phyloP scores from a whole-genome alignment of 768 basidiomycete species.

The Serendipita indica region DNA sequence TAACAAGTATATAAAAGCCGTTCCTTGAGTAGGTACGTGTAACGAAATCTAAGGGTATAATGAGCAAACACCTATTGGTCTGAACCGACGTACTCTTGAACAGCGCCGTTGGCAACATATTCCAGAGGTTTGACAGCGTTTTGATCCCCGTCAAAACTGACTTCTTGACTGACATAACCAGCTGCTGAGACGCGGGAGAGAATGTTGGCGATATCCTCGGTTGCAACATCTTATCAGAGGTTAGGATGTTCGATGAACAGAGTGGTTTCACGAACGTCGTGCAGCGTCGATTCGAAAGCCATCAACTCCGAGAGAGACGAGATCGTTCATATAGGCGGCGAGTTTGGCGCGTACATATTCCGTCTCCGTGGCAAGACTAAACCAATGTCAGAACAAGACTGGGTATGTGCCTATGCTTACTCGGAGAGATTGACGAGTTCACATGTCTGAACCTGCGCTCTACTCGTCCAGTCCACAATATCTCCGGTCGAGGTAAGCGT shows the following conservation, averaged over 20 bases:
- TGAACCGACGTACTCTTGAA: conserved; percentile 37
- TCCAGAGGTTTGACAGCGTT: conserved; percentile 41
- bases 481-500: conserved; percentile 37
- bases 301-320: conserved; percentile 39
- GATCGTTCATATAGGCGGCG: conserved; percentile 43
- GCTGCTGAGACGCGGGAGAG: conserved; percentile 26
- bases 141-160: conserved; percentile 30
- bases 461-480: conserved; percentile 40
- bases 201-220: conserved; percentile 41
- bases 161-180: conserved; percentile 52
- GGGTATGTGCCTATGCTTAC: conserved; percentile 22
- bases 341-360: conserved; percentile 41
- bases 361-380: conserved; percentile 31
- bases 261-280: conserved; percentile 12
- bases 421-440: conserved; percentile 38
- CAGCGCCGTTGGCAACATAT: conserved; percentile 44
- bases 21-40: conserved; percentile 36
- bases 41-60: conserved; percentile 33
- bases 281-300: conserved; percentile 49
- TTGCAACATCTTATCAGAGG: conserved; percentile 33
- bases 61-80: neutral
- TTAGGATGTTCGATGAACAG: neutral
- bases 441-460: conserved; percentile 40
- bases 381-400: neutral
- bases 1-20: no score